phyloP scores from a whole-genome alignment of 345 rosid genomes.

The Eucalyptus albens region DNA sequence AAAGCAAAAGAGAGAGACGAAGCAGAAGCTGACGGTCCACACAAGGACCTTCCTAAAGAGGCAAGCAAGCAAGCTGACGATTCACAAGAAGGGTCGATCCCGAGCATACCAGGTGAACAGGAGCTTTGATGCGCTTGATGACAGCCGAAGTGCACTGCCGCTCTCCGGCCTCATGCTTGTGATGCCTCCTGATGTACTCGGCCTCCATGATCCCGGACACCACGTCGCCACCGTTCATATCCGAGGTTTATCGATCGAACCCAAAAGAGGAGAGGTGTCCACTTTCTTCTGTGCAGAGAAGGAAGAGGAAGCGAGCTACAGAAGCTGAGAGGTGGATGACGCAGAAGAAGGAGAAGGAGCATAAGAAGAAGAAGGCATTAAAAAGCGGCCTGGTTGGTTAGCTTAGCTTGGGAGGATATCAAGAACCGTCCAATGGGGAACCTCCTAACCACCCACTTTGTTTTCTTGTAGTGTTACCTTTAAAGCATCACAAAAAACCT shows the following conservation, averaged over 20 bases:
- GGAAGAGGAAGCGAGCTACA: not conserved
- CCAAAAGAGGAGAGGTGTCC: not conserved
- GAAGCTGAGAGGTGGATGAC: not conserved
- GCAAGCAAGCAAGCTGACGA: not conserved
- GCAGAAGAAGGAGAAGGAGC: not conserved
- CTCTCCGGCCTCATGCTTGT: slow-evolving; percentile 41
- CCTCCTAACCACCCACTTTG: not conserved
- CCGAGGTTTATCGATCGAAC: not conserved
- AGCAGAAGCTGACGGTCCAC: not conserved
- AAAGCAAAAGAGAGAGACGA: not conserved
- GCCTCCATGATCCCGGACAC: slow-evolving; percentile 16
- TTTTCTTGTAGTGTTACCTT: not conserved
- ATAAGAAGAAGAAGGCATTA: not conserved
- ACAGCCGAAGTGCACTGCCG: slow-evolving; percentile 79
- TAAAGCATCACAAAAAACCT: not conserved
- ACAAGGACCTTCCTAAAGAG: not conserved
- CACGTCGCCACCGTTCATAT: slow-evolving; percentile 8
- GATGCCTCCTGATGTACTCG: slow-evolving; percentile 51
- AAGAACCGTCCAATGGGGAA: not conserved
- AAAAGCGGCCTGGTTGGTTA: not conserved
- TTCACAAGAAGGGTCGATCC: not conserved
- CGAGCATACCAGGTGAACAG: slow-evolving; percentile 67
- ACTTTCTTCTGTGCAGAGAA: not conserved
- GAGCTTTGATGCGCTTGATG: slow-evolving; percentile 79
- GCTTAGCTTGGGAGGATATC: not conserved